Evolutionary conservation across 257 asterid species (phyloP), one percentile per base, ranked within the genome.

Genomic region (Capsicum pubescens): DNA sequence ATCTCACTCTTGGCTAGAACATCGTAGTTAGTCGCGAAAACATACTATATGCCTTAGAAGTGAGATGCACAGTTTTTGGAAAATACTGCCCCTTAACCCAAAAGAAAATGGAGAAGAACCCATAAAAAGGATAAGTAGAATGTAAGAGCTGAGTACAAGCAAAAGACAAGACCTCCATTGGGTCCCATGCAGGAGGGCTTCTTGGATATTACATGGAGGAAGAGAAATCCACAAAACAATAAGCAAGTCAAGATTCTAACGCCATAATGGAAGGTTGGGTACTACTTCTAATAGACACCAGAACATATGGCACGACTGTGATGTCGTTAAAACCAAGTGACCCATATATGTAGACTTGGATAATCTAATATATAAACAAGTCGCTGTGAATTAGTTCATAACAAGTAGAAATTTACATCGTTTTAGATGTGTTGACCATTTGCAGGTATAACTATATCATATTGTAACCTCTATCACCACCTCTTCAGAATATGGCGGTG

Each of bases 401-500:
- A 10, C 17, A 67, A 35, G 74, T 35, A 32, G 52, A 68, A 36
- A 68, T 16, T 16, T 36, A 39, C 74, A 67, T 3, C 48, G 8
- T 5, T 68, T 39, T 68, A 68, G 54, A 68, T 36, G 52, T 68
- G 8, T 68, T 36, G 52, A 36, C 52, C 21, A 36, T 26, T 14
- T 13, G 50, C 74, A 35, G 21, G 74, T 67, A 35, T 67, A 35
- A 67, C 36, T 17, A 68, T 8, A 68, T 14, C 52, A 68, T 36
- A 7, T 8, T 15, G 39, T 7, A 68, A 26, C 71, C 59, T 2
- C 21, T 44, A 14, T 4, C 60, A 6, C 35, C 39, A 50, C 58
- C 80, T 69, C 80, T 50, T 26, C 60, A 74, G 77, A 19, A 19
- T 50, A 74, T 72, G 80, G n/a, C 0, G 80, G 80, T 72, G 80